These are phyloP conservation scores for Ogataea saltuana DNA, from an alignment of 805 yeast species.

Conservation along the genomic window DNA sequence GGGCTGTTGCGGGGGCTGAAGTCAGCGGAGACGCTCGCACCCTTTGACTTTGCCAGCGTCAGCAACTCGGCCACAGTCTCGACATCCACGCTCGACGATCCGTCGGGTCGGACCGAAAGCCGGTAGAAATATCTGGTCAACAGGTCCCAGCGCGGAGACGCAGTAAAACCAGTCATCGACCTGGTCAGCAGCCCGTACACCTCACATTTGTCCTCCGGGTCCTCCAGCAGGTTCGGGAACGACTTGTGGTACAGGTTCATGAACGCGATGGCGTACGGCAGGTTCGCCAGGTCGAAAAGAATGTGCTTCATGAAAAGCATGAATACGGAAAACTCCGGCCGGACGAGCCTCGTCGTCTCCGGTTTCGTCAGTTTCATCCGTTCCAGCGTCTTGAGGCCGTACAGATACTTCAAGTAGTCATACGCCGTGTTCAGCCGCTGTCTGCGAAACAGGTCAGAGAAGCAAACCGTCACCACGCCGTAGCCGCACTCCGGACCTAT, in stretches of 20 bases:
- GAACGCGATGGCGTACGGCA: conserved; percentile 26
- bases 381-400: background rate
- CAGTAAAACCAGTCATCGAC: conserved; percentile 19
- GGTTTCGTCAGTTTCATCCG: background rate
- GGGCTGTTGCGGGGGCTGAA: conserved; percentile 16
- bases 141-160: conserved; percentile 21
- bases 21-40: no score
- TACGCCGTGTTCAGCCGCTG: conserved; percentile 8
- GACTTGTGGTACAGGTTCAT: conserved; percentile 12
- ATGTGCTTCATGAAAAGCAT: conserved; percentile 13
- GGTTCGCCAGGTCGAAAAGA: conserved; percentile 14
- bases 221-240: conserved; percentile 7
- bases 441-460: conserved; percentile 3
- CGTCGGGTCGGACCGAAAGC: conserved; percentile 13
- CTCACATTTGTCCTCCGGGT: conserved; percentile 2
- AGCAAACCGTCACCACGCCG: conserved; percentile 8
- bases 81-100: background rate
- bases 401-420: conserved; percentile 8
- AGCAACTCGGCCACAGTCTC: conserved; percentile 3
- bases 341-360: background rate
- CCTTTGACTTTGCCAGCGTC: conserved; percentile 1
- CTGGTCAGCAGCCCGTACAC: conserved; percentile 16
- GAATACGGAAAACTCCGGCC: conserved; percentile 9
- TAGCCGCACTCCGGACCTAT: conserved; percentile 1
- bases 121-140: conserved; percentile 22